phyloP scores from a whole-genome alignment of 305 asterid genomes.

The Fraxinus floribunda region DNA sequence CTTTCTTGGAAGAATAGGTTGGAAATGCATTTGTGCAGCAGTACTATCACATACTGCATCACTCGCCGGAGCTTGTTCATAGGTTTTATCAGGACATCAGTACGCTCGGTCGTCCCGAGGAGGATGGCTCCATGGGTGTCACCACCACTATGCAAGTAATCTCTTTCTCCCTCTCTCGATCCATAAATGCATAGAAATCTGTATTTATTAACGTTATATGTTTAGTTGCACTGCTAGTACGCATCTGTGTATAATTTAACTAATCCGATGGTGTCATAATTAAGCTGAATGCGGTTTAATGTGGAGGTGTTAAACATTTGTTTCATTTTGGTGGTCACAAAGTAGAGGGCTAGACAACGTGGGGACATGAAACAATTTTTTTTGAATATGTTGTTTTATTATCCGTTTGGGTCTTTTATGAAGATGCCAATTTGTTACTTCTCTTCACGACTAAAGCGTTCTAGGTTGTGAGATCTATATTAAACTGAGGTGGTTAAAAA shows the following conservation, averaged over 20 bases:
- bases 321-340: background rate
- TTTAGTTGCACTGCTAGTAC: background rate
- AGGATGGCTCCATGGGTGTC: slow-evolving; percentile 63
- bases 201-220: background rate
- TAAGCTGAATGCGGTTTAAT: background rate
- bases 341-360: background rate
- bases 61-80: slow-evolving; percentile 54
- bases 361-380: background rate
- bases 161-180: background rate
- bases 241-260: background rate
- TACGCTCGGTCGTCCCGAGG: slow-evolving; percentile 68
- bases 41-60: slow-evolving; percentile 65
- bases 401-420: background rate
- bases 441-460: background rate
- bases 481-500: background rate
- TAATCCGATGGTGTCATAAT: background rate
- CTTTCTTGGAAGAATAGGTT: slow-evolving; percentile 41
- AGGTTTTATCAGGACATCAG: slow-evolving; percentile 73
- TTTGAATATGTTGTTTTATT: background rate
- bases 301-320: background rate
- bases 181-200: background rate
- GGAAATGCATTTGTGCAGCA: slow-evolving; percentile 73
- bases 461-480: background rate
- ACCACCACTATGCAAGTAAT: slow-evolving; percentile 72
- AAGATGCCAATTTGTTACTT: background rate